These are phyloP conservation scores for barley (Hordeum vulgare) DNA, from an alignment of 176 grass and related monocot species.

Conservation along the genomic window MorexV3_pseudomolecules_assembly NC_058520.1:87265322-87265821, in stretches of 20 bases:
- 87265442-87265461: background rate
- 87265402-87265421: constrained; percentile 74
- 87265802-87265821: too few species aligned
- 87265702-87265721: too few species aligned
- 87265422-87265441: constrained; percentile 62
- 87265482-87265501: background rate
- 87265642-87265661: background rate
- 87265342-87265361: constrained; percentile 38
- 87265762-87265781: too few species aligned
- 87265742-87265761: too few species aligned
- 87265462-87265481: too few species aligned
- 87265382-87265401: constrained; percentile 99
- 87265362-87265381: constrained; percentile 91
- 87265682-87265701: too few species aligned
- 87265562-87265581: background rate
- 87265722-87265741: too few species aligned
- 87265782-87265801: too few species aligned
- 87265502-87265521: background rate
- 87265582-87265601: background rate
- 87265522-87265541: too few species aligned
- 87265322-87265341: constrained; percentile 86
- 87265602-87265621: background rate
- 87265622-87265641: background rate
- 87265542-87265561: background rate
- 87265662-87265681: too few species aligned